Evolutionary conservation across 225 moss, liverwort and hornwort species (phyloP).

Genomic region (Polytrichum formosum): DNA sequence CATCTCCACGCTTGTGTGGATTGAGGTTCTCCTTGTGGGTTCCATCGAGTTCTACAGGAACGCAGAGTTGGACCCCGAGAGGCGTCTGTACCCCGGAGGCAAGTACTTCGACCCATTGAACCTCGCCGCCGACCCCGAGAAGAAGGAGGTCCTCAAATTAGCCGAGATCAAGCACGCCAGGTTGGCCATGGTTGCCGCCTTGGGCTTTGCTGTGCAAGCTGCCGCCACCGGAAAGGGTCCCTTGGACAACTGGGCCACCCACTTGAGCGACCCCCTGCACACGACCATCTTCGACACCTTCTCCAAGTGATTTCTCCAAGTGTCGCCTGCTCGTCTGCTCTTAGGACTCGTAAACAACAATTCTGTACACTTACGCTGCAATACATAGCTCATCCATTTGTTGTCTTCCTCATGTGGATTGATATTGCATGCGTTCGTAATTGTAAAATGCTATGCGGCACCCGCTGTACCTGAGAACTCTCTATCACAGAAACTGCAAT

Average conservation of each 20-base stretch:
- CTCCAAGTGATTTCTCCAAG: conserved; percentile 59
- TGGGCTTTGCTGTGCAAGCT: conserved; percentile 94
- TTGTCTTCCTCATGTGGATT: no score
- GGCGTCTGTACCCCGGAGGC: conserved; percentile 83
- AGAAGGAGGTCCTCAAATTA: conserved; percentile 76
- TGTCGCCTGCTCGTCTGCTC: no score
- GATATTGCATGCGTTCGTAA: no score
- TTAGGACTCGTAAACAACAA: no score
- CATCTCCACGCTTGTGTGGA: conserved; percentile 70
- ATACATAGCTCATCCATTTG: no score
- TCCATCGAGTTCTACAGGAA: conserved; percentile 97
- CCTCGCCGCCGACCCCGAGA: conserved; percentile 79
- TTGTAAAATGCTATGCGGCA: no score
- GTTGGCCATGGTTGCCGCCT: conserved; percentile 89
- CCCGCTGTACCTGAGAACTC: no score
- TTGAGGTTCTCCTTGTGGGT: conserved; percentile 78
- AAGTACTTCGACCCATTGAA: conserved; percentile 88
- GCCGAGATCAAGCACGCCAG: conserved; percentile 99
- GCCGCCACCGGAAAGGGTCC: conserved; percentile 98
- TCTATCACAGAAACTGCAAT: no score
- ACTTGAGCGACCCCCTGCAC: conserved; percentile 92
- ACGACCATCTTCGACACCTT: conserved; percentile 99
- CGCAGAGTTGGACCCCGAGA: conserved; percentile 81
- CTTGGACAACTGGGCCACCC: conserved; percentile 96
- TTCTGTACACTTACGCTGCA: no score